These are phyloP conservation scores for Neonectria punicea DNA, from an alignment of 2,329 filamentous ascomycete genomes.

Conservation along the genomic window DNA sequence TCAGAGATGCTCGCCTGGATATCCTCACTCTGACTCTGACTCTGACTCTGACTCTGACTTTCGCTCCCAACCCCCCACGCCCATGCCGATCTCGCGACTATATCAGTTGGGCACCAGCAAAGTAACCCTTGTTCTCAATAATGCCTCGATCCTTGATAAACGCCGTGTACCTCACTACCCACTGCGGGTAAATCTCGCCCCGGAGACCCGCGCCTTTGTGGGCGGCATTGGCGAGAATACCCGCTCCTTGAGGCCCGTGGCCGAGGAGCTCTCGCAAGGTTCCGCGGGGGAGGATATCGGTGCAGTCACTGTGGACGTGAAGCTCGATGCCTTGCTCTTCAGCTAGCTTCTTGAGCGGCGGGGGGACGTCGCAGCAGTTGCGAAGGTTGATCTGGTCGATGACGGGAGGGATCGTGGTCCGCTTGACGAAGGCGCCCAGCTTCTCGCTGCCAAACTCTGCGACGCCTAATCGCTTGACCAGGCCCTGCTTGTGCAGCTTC, in stretches of 20 bases:
- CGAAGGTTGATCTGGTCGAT: constrained; percentile 97
- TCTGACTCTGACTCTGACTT: constrained; percentile 1
- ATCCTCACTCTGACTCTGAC: constrained; percentile 9
- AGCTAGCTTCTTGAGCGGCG: constrained; percentile 85
- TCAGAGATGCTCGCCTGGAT: constrained; percentile 26
- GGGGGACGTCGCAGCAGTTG: constrained; percentile 95
- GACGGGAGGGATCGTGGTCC: constrained; percentile 76
- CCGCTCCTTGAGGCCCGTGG: constrained; percentile 75
- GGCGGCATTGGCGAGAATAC: constrained; percentile 74
- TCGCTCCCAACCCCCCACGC: neutral
- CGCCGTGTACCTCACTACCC: constrained; percentile 97
- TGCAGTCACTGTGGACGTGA: constrained; percentile 93
- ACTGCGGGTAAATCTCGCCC: constrained; percentile 86
- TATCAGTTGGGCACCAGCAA: constrained; percentile 81
- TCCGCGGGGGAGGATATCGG: constrained; percentile 86
- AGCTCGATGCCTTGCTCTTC: constrained; percentile 86
- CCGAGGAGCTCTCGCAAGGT: constrained; percentile 87
- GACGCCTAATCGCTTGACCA: constrained; percentile 81
- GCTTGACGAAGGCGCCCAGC: constrained; percentile 78
- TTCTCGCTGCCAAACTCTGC: constrained; percentile 92
- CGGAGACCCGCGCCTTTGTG: constrained; percentile 67
- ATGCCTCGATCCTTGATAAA: constrained; percentile 94
- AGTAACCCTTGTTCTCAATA: constrained; percentile 98
- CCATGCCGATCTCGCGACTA: constrained; percentile 43
- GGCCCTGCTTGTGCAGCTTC: constrained; percentile 74